phyloP scores from a whole-genome alignment of 371 early-diverging fungal species.

The Catenaria anguillulae region DNA sequence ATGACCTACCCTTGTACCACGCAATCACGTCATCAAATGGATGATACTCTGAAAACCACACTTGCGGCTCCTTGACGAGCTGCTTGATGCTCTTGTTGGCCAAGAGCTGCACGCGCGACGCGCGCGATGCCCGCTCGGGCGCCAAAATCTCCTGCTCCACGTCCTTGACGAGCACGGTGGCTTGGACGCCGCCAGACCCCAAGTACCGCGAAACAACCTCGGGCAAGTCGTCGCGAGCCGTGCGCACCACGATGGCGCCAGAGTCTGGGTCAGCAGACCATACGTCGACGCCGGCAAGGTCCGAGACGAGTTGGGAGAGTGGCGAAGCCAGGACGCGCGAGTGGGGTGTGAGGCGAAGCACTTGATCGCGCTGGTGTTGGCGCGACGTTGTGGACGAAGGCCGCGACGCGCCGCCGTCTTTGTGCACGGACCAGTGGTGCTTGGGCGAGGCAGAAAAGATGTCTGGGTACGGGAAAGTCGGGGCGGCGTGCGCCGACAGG shows the following conservation, averaged over 20 bases:
- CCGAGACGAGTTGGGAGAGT: not conserved
- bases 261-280: not conserved
- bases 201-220: not conserved
- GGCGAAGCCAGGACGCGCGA: too few relatives aligned
- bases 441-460: too few relatives aligned
- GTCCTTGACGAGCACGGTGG: not conserved
- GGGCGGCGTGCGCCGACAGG: too few relatives aligned
- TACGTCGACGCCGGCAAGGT: not conserved
- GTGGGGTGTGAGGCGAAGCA: too few relatives aligned
- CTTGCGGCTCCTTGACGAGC: not conserved
- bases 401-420: too few relatives aligned
- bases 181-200: not conserved
- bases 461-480: too few relatives aligned
- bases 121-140: not conserved
- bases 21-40: not conserved
- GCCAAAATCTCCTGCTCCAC: not conserved
- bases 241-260: not conserved
- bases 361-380: too few relatives aligned
- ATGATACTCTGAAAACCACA: conserved; percentile 4
- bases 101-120: not conserved
- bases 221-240: not conserved
- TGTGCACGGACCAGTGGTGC: too few relatives aligned
- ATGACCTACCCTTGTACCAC: conserved; percentile 1
- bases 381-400: too few relatives aligned
- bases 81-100: not conserved